A percentile compares a stretch with the other conserved stretches of the same genome.
These are phyloP conservation scores for Xylaria sp. DNA, from an alignment of 2,329 filamentous ascomycete species.

Conservation along the genomic window DNA sequence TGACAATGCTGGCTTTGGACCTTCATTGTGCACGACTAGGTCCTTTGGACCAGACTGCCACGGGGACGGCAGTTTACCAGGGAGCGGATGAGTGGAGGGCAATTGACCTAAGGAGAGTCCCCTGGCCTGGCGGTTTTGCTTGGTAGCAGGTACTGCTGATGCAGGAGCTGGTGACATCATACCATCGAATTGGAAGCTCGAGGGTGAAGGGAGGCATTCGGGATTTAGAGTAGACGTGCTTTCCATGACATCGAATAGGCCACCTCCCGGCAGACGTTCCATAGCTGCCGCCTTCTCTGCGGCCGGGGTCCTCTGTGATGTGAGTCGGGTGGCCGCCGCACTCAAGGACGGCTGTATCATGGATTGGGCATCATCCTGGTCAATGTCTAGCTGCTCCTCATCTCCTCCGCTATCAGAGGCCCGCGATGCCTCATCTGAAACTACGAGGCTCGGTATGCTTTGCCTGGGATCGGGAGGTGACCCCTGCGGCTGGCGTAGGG, in stretches of 20 bases:
- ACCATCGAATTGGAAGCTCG: slow-evolving; percentile 5
- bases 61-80: slow-evolving; percentile 36
- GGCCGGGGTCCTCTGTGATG: slow-evolving; percentile 57
- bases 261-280: slow-evolving; percentile 44
- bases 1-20: slow-evolving; percentile 44
- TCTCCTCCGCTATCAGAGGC: slow-evolving; percentile 34
- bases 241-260: slow-evolving; percentile 43
- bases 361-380: slow-evolving; percentile 61
- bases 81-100: slow-evolving; percentile 23
- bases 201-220: slow-evolving; percentile 8
- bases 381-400: slow-evolving; percentile 45
- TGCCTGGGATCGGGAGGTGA: slow-evolving; percentile 14
- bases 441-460: slow-evolving; percentile 22
- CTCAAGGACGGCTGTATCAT: slow-evolving; percentile 64
- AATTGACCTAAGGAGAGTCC: slow-evolving; percentile 35
- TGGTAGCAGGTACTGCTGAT: slow-evolving; percentile 8
- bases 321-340: slow-evolving; percentile 57
- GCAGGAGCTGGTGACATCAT: slow-evolving; percentile 2
- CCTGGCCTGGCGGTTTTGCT: slow-evolving; percentile 27
- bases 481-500: slow-evolving; percentile 10
- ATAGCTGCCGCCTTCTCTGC: slow-evolving; percentile 61
- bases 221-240: slow-evolving; percentile 31
- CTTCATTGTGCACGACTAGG: slow-evolving; percentile 37
- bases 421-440: slow-evolving; percentile 27
- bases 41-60: slow-evolving; percentile 48